Base-by-base conservation (phyloP, 148 eudicot species). In the Polygonum maritimum region DNA sequence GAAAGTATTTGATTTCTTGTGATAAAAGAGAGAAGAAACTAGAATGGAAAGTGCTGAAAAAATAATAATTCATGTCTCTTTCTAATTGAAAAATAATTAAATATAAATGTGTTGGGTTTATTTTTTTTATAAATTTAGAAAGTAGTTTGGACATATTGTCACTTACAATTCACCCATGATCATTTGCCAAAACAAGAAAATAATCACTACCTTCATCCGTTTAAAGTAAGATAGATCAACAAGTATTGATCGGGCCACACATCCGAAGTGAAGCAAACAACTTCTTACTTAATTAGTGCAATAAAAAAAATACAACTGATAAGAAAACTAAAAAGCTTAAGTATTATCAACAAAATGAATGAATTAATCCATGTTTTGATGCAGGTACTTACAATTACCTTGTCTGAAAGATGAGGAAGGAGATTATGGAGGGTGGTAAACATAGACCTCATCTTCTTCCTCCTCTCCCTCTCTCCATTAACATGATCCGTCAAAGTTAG, bases 381-480 rank as follows among this genome's bases (percentile, higher is more conserved):
- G 2, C 13, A 48, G 2, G 2, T 15, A 16, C 5, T 16, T 15
- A 52, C 26, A 15, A 21, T 54, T 89, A 88, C 94, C 94, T 87
- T 90, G 2, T 85, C 74, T 78, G 90, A 86, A 72, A 88, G 88
- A 12, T 87, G 88, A 78, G 94, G 92, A 47, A 92, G 85, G 82
- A 90, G 75, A 71, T 84, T 45, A 55, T 92, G 94, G 38, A 92
- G 89, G 33, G 51, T 77, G 2, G 84, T 48, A 44, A 92, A 92
- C 94, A 87, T 90, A 76, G 75, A 79, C 75, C 89, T 87, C 97
- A 92, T 92, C 84, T 86, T 92, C 85, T 92, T 92, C 83, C 94
- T 90, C 78, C 97, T 90, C 69, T 92, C 94, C 78, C 97, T 90
- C 76, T 92, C 97, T 0, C 90, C 89, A 86, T 84, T 90, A 58